phyloP scores from a whole-genome alignment of 169 alveolate genomes.

The Cyclospora cayetanensis region DNA sequence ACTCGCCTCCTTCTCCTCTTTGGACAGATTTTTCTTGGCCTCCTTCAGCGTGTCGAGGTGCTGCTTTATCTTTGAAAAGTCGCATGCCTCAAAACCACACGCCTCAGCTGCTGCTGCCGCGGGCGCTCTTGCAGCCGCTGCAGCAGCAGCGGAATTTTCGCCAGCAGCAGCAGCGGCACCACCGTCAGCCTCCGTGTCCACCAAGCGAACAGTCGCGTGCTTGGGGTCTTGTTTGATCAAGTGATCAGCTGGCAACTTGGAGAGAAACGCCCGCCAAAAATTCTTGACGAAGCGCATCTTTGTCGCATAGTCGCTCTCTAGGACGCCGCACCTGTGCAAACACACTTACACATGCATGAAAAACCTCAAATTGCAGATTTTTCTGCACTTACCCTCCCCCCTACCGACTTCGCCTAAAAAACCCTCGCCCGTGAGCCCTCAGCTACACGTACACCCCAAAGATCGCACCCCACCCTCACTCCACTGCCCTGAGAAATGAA shows the following conservation, averaged over 20 bases:
- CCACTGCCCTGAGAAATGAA: neutral
- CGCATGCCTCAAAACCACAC: slow-evolving; percentile 77
- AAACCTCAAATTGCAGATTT: neutral
- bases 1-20: slow-evolving; percentile 84
- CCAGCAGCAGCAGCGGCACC: neutral
- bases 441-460: neutral
- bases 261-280: slow-evolving; percentile 88
- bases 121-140: neutral
- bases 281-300: slow-evolving; percentile 92
- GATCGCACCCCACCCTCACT: neutral
- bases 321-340: slow-evolving; percentile 28
- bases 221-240: slow-evolving; percentile 75
- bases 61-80: slow-evolving; percentile 90
- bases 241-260: slow-evolving; percentile 82
- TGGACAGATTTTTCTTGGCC: slow-evolving; percentile 78
- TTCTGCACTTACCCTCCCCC: neutral
- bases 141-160: neutral
- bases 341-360: neutral
- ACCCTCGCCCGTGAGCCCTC: neutral
- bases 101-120: neutral
- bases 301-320: slow-evolving; percentile 93
- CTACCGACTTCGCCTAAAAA: no score
- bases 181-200: slow-evolving; percentile 30
- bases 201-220: slow-evolving; percentile 70
- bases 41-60: slow-evolving; percentile 89